Percentiles rank a stretch among this genome's conserved stretches.
Conservation (phyloP, 2,329 filamentous ascomycete genomes). For the Ophiostoma angusticollis region DNA sequence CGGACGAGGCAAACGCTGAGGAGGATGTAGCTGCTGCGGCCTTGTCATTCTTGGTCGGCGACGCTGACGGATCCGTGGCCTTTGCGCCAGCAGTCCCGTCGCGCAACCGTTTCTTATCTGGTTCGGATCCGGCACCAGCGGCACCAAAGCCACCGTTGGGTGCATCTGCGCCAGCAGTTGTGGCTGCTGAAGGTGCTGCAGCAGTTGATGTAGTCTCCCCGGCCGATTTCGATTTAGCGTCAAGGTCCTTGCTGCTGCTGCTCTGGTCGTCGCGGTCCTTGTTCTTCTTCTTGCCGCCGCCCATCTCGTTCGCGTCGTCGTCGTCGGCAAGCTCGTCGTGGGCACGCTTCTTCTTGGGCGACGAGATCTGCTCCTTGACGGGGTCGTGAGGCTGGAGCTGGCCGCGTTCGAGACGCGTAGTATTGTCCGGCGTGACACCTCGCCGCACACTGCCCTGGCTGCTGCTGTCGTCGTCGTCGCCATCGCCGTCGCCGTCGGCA, state of each 20-base stretch:
- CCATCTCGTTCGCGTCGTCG: slow-evolving; percentile 25
- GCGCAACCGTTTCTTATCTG: slow-evolving; percentile 52
- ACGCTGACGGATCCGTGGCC: background rate
- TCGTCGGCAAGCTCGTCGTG: slow-evolving; percentile 45
- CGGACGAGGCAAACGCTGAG: slow-evolving; percentile 55
- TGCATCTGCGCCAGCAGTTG: slow-evolving; percentile 26
- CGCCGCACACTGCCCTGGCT: too few relatives aligned
- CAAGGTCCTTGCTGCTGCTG: slow-evolving; percentile 8
- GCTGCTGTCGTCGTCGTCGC: slow-evolving; percentile 14
- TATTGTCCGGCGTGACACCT: slow-evolving; percentile 4
- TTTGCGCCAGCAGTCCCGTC: slow-evolving; percentile 30
- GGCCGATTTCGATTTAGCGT: too few relatives aligned
- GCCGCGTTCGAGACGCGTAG: background rate
- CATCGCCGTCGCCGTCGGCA: slow-evolving; percentile 14
- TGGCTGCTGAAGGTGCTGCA: slow-evolving; percentile 20
- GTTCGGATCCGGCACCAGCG: slow-evolving; percentile 33
- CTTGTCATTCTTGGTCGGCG: slow-evolving; percentile 1
- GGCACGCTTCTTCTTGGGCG: slow-evolving; percentile 54
- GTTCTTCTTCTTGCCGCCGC: slow-evolving; percentile 28
- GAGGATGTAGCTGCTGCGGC: slow-evolving; percentile 29
- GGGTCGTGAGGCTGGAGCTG: slow-evolving; percentile 20
- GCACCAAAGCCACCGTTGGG: background rate
- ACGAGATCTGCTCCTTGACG: slow-evolving; percentile 38
- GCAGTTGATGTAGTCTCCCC: too few relatives aligned
- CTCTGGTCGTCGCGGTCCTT: slow-evolving; percentile 27